These are phyloP conservation scores for Naumovozyma baii DNA, from an alignment of 805 yeast species.

Conservation along the genomic window DNA sequence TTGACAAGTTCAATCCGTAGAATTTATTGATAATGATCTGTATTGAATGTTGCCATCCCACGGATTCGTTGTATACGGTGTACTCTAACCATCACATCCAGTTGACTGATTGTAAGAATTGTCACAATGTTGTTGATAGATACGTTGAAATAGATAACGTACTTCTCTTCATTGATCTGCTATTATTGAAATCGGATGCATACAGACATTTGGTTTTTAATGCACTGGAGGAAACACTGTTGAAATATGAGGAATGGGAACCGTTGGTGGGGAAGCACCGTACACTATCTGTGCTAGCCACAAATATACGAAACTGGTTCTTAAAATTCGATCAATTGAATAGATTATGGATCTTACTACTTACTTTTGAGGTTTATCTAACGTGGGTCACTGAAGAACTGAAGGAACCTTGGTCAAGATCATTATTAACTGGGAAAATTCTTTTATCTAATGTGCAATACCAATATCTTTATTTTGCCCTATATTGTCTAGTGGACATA, in stretches of 20 bases:
- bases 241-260: conserved; percentile 10
- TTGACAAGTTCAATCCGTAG: too few species aligned
- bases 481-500: conserved; percentile 42
- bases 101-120: conserved; percentile 62
- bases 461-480: conserved; percentile 50
- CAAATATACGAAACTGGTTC: conserved; percentile 13
- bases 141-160: conserved; percentile 88
- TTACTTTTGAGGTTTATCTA: conserved; percentile 80
- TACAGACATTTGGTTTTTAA: conserved; percentile 82
- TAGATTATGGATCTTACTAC: conserved; percentile 51
- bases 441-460: conserved; percentile 29
- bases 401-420: conserved; percentile 19
- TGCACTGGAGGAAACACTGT: conserved; percentile 29
- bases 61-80: conserved; percentile 53
- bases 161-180: conserved; percentile 69
- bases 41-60: conserved; percentile 71
- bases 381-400: conserved; percentile 88
- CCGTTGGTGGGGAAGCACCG: conserved; percentile 2
- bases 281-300: conserved; percentile 2
- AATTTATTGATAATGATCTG: conserved; percentile 86
- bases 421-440: conserved; percentile 27
- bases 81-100: conserved; percentile 74
- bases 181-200: conserved; percentile 79
- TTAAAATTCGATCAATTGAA: conserved; percentile 21
- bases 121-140: conserved; percentile 73